Base-by-base conservation (phyloP, 108 stramenopile genomes). In the Nitzschia sp. region DNA sequence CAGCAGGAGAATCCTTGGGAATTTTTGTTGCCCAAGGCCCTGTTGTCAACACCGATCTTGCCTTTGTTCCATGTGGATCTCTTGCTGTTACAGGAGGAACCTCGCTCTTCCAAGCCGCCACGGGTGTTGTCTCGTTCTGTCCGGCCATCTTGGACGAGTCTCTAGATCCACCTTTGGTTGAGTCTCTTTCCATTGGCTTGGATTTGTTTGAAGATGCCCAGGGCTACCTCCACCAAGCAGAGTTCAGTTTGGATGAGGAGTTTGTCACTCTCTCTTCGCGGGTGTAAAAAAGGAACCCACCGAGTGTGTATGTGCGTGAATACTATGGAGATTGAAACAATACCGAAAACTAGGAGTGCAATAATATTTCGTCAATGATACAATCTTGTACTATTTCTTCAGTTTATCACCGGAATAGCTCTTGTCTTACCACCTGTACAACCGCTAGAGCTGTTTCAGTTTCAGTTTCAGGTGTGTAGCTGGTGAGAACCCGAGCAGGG, bases 51-150 rank as follows among this genome's bases (percentile, higher is more conserved):
- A 41, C 73, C 22, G n/a, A 42, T 7, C 20, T 41, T 24, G 51
- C 41, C 6, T 41, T 22, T 54, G 24, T 34, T 29, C 53, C 66
- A 15, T 67, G 50, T 15, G 17, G 58, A 44, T 22, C 39, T 20
- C 53, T 73, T 25, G 41, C 65, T 10, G 57, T 73, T 1, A 66
- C 64, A 0, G 75, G 75, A 57, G 75, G 75, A 60, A 76, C 67
- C 21, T 65, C 58, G 29, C 15, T 76, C 11, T 56, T 76, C 42
- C 60, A 48, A 14, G 75, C 56, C 14, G 53, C 68, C 3, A 57
- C 53, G 22, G 75, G 75, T 20, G 17, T 63, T 20, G 68, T 76
- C 0, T 40, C 41, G 41, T 19, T 76, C 24, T 63, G 44, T 51
- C 66, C 66, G 7, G 65, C 75, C 8, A 34, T 25, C 7, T n/a